Percentiles rank a stretch among this genome's conserved stretches.
Conservation (phyloP, 148 eudicot genomes). For the Cornus florida region DNA sequence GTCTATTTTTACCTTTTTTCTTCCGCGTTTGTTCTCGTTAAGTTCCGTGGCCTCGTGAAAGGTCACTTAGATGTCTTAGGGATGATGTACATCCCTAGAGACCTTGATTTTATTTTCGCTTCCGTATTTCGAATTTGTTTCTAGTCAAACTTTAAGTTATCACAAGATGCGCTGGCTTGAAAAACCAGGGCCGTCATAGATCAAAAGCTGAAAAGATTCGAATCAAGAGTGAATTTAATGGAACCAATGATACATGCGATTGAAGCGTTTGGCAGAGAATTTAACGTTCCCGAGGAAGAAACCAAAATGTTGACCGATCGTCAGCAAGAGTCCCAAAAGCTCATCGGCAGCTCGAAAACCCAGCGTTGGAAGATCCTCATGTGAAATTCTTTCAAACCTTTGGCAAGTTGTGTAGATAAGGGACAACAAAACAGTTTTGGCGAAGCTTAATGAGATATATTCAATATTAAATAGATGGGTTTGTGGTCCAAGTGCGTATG, state of each 20-base stretch:
- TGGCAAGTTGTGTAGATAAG: background rate
- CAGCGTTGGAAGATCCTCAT: background rate
- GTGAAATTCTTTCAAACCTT: constrained; percentile 3
- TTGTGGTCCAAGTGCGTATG: background rate
- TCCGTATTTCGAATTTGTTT: no score
- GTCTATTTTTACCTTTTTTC: no score
- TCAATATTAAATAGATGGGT: no score
- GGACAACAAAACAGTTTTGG: background rate
- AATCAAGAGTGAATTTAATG: background rate
- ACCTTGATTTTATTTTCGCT: no score
- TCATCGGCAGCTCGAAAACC: constrained; percentile 8
- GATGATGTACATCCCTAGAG: no score
- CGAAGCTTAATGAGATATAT: background rate
- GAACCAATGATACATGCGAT: constrained; percentile 4
- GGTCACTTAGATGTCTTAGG: no score
- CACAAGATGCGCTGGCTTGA: no score
- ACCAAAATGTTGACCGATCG: constrained; percentile 8
- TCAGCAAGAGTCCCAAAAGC: constrained; percentile 5
- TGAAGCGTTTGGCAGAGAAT: constrained; percentile 5
- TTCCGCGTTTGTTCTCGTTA: no score
- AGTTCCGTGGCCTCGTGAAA: no score
- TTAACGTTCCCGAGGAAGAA: constrained; percentile 4
- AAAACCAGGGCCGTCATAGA: background rate
- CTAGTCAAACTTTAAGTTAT: no score
- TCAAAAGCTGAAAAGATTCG: background rate